phyloP scores from a whole-genome alignment of 1,284 basidiomycete genomes.

The Coniferiporia weirii region DNA sequence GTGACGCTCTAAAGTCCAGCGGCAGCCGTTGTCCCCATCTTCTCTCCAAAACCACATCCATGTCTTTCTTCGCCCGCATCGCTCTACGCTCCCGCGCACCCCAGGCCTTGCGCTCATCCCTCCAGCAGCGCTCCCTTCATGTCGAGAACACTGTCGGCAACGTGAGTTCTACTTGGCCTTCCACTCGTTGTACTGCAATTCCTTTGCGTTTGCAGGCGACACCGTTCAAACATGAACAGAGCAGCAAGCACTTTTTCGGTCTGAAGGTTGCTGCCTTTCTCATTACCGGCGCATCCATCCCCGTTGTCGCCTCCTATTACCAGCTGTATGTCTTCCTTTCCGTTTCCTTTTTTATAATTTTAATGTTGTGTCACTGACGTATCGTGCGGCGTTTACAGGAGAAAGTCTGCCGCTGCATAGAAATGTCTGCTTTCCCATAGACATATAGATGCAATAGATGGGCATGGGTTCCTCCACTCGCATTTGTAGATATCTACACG shows the following conservation, averaged over 20 bases:
- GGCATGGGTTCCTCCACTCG: not conserved
- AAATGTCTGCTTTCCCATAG: constrained; percentile 14
- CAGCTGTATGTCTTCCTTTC: constrained; percentile 52
- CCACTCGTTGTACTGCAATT: not conserved
- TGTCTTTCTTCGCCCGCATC: constrained; percentile 37
- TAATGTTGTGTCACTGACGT: constrained; percentile 2
- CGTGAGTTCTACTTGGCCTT: constrained; percentile 35
- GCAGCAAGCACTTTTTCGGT: constrained; percentile 53
- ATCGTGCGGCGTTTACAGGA: constrained; percentile 24
- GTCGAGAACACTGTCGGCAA: constrained; percentile 48
- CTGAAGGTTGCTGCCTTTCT: constrained; percentile 54
- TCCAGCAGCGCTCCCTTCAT: constrained; percentile 29
- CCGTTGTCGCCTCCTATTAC: constrained; percentile 55
- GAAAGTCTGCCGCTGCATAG: constrained; percentile 29
- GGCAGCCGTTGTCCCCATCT: not conserved
- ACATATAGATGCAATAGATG: constrained; percentile 10
- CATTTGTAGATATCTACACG: constrained; percentile 6
- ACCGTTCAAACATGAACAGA: constrained; percentile 57
- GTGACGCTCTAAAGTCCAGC: too few relatives aligned
- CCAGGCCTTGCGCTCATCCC: constrained; percentile 28
- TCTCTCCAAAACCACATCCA: constrained; percentile 11
- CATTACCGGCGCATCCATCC: constrained; percentile 55
- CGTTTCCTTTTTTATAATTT: not conserved
- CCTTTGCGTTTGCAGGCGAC: constrained; percentile 45
- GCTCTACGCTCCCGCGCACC: constrained; percentile 35